Conservation (phyloP, 2,329 filamentous ascomycete genomes). For the Myriangium duriaei region DNA sequence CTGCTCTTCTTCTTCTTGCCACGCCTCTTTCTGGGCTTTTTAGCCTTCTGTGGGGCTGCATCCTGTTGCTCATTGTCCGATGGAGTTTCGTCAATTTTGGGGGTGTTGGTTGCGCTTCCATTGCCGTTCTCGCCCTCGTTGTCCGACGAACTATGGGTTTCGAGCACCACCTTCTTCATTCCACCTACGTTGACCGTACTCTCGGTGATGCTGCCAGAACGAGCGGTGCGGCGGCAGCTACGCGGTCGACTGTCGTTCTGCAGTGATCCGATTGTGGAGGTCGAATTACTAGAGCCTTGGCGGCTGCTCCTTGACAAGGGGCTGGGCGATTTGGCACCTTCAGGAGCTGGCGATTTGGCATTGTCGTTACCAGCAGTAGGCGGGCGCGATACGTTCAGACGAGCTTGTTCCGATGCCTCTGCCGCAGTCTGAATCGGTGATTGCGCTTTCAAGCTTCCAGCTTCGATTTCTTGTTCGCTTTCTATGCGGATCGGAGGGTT, state of each 20-base stretch:
- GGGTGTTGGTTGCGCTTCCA: constrained; percentile 11
- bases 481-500: constrained; percentile 4
- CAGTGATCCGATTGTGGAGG: constrained; percentile 15
- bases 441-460: constrained; percentile 5
- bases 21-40: constrained; percentile 15
- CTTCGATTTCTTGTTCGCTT: constrained; percentile 7
- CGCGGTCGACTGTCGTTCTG: constrained; percentile 17
- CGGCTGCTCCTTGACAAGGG: constrained; percentile 8
- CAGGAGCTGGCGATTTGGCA: constrained; percentile 4
- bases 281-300: constrained; percentile 8
- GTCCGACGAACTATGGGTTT: constrained; percentile 49
- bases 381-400: constrained; percentile 8
- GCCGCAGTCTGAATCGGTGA: constrained; percentile 10
- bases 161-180: constrained; percentile 62
- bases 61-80: constrained; percentile 10
- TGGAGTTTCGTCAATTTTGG: constrained; percentile 1
- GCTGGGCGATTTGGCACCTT: constrained; percentile 3
- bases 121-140: constrained; percentile 26
- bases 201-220: constrained; percentile 68
- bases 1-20: constrained; percentile 14
- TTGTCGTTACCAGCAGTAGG: constrained; percentile 1
- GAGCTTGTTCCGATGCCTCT: constrained; percentile 12
- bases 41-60: constrained; percentile 11
- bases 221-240: constrained; percentile 29
- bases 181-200: constrained; percentile 63